These are phyloP conservation scores for Arthroderma sp. DNA, from an alignment of 2,329 filamentous ascomycete species.

Conservation along the genomic window DNA sequence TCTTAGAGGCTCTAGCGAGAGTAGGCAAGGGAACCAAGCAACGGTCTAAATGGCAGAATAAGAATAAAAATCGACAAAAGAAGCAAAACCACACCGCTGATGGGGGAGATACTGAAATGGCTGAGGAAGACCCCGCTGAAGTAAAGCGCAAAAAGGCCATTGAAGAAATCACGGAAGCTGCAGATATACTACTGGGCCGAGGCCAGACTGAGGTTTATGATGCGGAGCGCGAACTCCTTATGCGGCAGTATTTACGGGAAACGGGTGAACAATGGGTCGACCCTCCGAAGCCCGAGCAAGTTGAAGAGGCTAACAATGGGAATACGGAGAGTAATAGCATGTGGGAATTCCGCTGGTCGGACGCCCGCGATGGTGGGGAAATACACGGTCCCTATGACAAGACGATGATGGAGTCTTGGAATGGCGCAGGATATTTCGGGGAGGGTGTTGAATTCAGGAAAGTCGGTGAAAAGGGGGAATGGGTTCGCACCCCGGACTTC, in stretches of 20 bases:
- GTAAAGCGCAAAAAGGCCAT: conserved; percentile 58
- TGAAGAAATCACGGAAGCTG: conserved; percentile 72
- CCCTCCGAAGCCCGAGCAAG: conserved; percentile 19
- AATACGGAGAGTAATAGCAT: conserved; percentile 23
- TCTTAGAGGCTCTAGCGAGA: conserved; percentile 73
- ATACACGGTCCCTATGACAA: conserved; percentile 80
- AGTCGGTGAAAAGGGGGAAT: conserved; percentile 41
- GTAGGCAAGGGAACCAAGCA: conserved; percentile 53
- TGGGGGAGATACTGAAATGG: conserved; percentile 52
- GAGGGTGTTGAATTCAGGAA: conserved; percentile 70
- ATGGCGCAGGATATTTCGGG: conserved; percentile 81
- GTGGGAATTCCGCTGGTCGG: conserved; percentile 92
- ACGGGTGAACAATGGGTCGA: conserved; percentile 76
- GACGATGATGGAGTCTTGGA: conserved; percentile 79
- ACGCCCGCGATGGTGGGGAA: conserved; percentile 65
- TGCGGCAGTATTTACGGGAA: conserved; percentile 70
- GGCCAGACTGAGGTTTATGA: conserved; percentile 89
- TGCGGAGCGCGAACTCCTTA: conserved; percentile 66
- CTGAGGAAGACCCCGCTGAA: conserved; percentile 57
- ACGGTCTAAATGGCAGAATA: conserved; percentile 50
- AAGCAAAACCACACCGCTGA: conserved; percentile 20
- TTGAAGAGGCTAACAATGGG: conserved; percentile 18
- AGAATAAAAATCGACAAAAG: conserved; percentile 40
- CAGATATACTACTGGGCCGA: conserved; percentile 70
- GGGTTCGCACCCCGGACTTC: conserved; percentile 42